Conservation (phyloP, 768 basidiomycete species). For the Naematelia encephala region DNA sequence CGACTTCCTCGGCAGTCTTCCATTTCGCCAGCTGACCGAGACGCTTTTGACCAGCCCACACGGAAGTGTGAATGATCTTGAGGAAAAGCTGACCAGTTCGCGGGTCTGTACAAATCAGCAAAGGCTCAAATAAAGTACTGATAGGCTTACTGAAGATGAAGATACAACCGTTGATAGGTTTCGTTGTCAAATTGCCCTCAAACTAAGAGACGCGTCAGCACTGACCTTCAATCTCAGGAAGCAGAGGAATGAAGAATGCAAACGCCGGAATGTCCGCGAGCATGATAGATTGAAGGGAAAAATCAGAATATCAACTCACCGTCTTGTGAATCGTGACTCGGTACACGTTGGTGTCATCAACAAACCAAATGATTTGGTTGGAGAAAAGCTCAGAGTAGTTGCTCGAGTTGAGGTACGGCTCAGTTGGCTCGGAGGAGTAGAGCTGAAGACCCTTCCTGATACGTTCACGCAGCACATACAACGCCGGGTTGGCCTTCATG, state of each 20-base stretch:
- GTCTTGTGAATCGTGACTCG: conserved; percentile 85
- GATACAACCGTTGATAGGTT: conserved; percentile 70
- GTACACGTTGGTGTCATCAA: conserved; percentile 99
- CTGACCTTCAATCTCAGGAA: too few relatives aligned
- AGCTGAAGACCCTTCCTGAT: conserved; percentile 97
- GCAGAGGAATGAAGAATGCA: too few relatives aligned
- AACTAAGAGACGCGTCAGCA: conserved; percentile 54
- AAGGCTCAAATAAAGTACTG: background rate
- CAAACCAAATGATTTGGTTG: conserved; percentile 99
- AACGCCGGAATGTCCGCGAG: too few relatives aligned
- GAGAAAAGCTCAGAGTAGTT: conserved; percentile 87
- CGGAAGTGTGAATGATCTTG: conserved; percentile 99
- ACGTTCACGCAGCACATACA: conserved; percentile 95
- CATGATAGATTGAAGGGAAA: too few relatives aligned
- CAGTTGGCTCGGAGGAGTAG: conserved; percentile 98
- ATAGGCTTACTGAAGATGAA: conserved; percentile 64
- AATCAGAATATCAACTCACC: background rate
- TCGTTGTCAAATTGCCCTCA: conserved; percentile 98
- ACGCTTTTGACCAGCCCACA: conserved; percentile 99
- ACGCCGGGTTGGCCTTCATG: conserved; percentile 99
- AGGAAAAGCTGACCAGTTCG: conserved; percentile 96
- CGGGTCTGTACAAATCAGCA: conserved; percentile 91
- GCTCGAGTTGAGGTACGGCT: conserved; percentile 98
- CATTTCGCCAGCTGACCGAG: conserved; percentile 98
- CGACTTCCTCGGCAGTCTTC: conserved; percentile 94